Evolutionary conservation across 1,139 yeast species (phyloP), one percentile per base, ranked within the genome.

Genomic region (Debaryomyces subglobosus): DNA sequence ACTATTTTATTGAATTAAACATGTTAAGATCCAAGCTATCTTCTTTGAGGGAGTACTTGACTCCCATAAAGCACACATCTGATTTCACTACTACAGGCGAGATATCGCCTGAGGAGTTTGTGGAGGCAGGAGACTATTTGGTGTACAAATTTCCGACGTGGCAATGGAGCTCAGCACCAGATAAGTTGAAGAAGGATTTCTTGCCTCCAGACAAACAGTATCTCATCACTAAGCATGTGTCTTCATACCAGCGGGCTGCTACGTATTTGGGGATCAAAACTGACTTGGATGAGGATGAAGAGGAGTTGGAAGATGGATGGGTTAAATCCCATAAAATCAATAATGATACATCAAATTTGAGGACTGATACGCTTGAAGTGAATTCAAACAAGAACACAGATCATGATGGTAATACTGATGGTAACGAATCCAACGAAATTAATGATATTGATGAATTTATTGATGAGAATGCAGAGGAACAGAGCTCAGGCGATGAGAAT

Each of bases 91-190:
- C 78, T 44, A 89, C 97, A 0, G 99, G 99, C 3, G 95, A 92
- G 65, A 85, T 94, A 48, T 87, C 96, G 1, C 98, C 98, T 2
- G 96, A 89, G 51, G 97, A 92, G 65, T 92, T 91, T 68, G 91
- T 90, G 8, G 76, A 73, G 48, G 97, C 97, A 5, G 97, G 98
- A n/a, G 97, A 92, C 61, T 91, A 89, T 64, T 71, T 94, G 52
- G 94, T 86, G 33, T 84, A 83, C 67, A 89, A 89, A 74, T 94
- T 95, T 66, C 98, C 99, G 1, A 95, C 98, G 0, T 94, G 99
- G 99, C 82, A 85, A 54, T 94, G 99, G 99, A 77, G 86, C 6
- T 72, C 85, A 3, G 85, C 90, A 8, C 86, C 95, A 18, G 72
- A 78, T 9, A 80, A 79, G 58, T 72, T 76, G 49, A 78, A 69